Evolutionary conservation across 495 filamentous ascomycete genomes (phyloP).

Genomic region (Penicillium steckii): DNA sequence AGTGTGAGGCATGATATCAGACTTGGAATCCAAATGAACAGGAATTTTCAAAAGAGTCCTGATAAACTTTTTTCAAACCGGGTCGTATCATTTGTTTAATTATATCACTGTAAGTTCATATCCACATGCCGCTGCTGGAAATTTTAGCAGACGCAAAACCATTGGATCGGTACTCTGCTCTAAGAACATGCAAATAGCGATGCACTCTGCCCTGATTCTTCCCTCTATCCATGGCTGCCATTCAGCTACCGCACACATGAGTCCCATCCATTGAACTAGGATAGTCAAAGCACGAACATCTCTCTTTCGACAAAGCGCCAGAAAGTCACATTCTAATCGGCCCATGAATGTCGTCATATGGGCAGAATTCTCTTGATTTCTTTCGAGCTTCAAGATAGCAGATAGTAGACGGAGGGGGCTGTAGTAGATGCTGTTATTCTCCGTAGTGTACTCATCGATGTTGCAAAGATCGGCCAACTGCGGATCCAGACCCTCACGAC

Average conservation of each 20-base stretch:
- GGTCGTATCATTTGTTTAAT: background rate
- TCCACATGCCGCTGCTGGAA: conserved; percentile 73
- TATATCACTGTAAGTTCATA: conserved; percentile 57
- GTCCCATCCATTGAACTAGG: conserved; percentile 44
- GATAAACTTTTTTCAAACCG: background rate
- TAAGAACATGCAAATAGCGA: conserved; percentile 47
- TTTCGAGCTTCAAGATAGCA: conserved; percentile 22
- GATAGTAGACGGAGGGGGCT: conserved; percentile 30
- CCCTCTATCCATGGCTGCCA: conserved; percentile 41
- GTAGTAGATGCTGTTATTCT: conserved; percentile 38
- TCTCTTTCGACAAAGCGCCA: conserved; percentile 29
- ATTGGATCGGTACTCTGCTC: conserved; percentile 24
- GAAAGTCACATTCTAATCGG: conserved; percentile 33
- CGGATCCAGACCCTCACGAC: conserved; percentile 33
- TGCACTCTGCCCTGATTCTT: conserved; percentile 39
- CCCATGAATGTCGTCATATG: conserved; percentile 33
- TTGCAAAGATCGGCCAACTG: conserved; percentile 37
- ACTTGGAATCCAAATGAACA: background rate
- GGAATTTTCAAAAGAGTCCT: background rate
- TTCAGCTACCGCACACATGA: conserved; percentile 28
- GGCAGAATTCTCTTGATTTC: conserved; percentile 13
- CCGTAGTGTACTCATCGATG: conserved; percentile 35
- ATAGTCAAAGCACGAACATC: conserved; percentile 44
- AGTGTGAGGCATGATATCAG: no score
- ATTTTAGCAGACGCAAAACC: conserved; percentile 21